Base-by-base conservation (phyloP, 805 yeast genomes). In the Wickerhamomyces chambardii region DNA sequence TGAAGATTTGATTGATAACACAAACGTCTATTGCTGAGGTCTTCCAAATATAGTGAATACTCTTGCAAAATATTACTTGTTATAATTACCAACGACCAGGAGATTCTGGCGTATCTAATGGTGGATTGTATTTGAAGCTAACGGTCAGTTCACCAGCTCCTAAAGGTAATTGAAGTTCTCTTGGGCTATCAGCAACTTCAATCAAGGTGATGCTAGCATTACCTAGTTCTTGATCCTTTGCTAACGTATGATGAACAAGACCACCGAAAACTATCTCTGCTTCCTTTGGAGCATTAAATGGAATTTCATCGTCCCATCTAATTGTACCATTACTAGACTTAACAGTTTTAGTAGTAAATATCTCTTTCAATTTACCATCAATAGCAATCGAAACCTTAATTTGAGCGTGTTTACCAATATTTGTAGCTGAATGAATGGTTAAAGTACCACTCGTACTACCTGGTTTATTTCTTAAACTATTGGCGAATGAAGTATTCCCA, bases 211-310 rank as follows among this genome's bases (percentile, higher is more conserved):
- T 47, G 28, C 72, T 63, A 8, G 75, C 76, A 32, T 65, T 65
- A 11, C 82, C 95, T 29, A 86, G 36, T 37, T 74, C 83, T 19
- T 64, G 61, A 45, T 74, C 79, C 50, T 80, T 78, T 28, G 95
- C 87, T 46, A 89, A 69, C 3, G 75, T 70, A 53, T 84, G 92
- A 49, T 74, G 82, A 25, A 78, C 75, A 29, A 74, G 64, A 19
- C 84, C 73, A 29, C 67, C 65, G 48, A 90, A 73, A 3, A 73
- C 61, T 29, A 89, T 48, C 36, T 63, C 68, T 4, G 79, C 78
- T 10, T 72, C 79, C 5, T 77, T 58, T 5, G 79, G 64, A 5
- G 90, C 78, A 48, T 72, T 76, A 63, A 89, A 83, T 5, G 78
- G 66, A 40, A 70, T 64, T 16, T 76, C 63, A 50, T 85, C 95